Conservation (phyloP, 164 flowering plant genomes). For the Annona cherimola region DNA sequence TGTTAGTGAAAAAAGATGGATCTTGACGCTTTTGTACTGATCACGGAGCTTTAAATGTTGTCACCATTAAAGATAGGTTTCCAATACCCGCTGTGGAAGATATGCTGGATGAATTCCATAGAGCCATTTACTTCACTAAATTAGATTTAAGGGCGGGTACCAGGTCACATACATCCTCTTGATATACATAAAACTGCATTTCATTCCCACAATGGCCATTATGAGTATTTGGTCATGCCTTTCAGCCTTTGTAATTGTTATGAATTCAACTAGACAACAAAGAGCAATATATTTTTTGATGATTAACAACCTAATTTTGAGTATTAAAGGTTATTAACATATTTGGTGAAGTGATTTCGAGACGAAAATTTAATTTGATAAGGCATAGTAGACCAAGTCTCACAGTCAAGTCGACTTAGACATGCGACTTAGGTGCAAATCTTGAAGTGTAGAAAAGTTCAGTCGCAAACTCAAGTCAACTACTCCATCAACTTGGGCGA, state of each 20-base stretch:
- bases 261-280: too few species aligned
- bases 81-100: conserved; percentile 3
- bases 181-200: conserved; percentile 1
- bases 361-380: too few species aligned
- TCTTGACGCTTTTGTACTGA: not conserved
- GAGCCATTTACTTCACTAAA: not conserved
- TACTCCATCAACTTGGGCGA: too few species aligned
- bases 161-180: not conserved
- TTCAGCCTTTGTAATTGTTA: conserved; percentile 2
- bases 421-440: too few species aligned
- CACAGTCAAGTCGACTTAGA: too few species aligned
- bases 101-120: conserved; percentile 1
- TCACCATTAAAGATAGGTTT: conserved; percentile 3
- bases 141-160: not conserved
- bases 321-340: too few species aligned
- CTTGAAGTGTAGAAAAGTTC: too few species aligned
- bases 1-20: not conserved
- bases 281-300: too few species aligned
- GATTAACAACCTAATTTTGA: too few species aligned
- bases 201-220: conserved; percentile 4
- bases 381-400: too few species aligned
- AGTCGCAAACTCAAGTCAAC: too few species aligned
- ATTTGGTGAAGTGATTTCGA: too few species aligned
- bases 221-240: conserved; percentile 9
- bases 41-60: conserved; percentile 1